Base-by-base conservation (phyloP, 1,139 yeast species). In the Debaryomycetaceae sp. region DNA sequence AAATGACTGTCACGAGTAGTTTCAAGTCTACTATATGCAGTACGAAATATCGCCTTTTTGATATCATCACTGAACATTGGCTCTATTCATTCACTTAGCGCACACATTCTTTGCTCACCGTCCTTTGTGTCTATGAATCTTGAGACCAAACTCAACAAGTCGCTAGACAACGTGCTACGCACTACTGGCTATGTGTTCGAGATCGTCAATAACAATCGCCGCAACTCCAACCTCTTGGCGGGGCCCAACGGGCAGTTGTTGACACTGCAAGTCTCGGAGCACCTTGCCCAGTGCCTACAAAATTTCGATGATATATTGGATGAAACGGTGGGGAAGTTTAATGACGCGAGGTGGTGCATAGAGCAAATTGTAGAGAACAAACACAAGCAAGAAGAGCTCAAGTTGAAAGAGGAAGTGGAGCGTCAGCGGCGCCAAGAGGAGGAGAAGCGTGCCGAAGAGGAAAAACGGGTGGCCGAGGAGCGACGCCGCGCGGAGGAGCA, bases 291-390 rank as follows among this genome's bases (percentile, higher is more conserved):
- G 32, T 59, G 59, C 39, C 54, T 67, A n/a, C 42, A 51, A 28
- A 56, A 54, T 31, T 66, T 67, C 36, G 72, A 67, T 39, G 70
- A 58, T 30, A 54, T 65, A 25, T 50, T 67, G 11, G 73, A 67
- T 42, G 73, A 67, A 11, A 64, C 73, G 1, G 49, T 63, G 5
- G 47, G 57, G 35, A 66, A 65, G 40, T 61, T 66, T 41, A 65
- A 66, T 40, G 73, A 67, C 35, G 65, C 71, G 5, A 50, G 53
- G 28, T 67, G 74, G 74, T 66, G 72, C 37, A 51, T 67, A 6
- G 71, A 60, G 35, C 65, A 62, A 38, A 66, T 67, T 39, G 48
- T 67, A 21, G 71, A 65, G 40, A 64, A 56, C 41, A 61, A 59
- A 42, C 70, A 64, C 40, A 56, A 55, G 29, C 70, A 65, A 38